phyloP scores from a whole-genome alignment of 306 rosid genomes.

The Ochetophila trinervis region DNA sequence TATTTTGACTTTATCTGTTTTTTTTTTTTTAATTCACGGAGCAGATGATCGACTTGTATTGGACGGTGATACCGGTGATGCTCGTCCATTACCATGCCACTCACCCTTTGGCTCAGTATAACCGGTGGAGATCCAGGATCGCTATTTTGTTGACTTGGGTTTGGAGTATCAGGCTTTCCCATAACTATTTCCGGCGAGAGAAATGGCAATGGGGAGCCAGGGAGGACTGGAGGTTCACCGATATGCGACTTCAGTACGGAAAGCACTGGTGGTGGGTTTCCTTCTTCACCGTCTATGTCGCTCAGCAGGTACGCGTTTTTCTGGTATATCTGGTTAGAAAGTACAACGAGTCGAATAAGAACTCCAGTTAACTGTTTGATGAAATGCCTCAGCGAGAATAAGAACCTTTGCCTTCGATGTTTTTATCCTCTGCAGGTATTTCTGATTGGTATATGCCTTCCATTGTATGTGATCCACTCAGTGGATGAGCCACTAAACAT shows the following conservation, averaged over 20 bases:
- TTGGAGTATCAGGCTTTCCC: conserved; percentile 76
- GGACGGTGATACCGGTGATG: conserved; percentile 91
- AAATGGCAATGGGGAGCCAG: conserved; percentile 89
- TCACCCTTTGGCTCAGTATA: conserved; percentile 65
- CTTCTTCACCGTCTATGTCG: conserved; percentile 69
- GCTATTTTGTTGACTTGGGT: conserved; percentile 63
- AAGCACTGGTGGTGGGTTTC: conserved; percentile 91
- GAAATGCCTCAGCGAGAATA: conserved; percentile 23
- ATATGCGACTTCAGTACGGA: conserved; percentile 68
- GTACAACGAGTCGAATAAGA: background rate
- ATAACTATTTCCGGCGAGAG: conserved; percentile 86
- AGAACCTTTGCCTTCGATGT: background rate
- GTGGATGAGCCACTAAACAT: conserved; percentile 54
- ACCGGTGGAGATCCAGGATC: conserved; percentile 65
- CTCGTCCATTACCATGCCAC: conserved; percentile 64
- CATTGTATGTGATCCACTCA: conserved; percentile 65
- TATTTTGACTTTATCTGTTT: background rate
- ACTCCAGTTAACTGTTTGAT: conserved; percentile 24
- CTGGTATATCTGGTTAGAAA: background rate
- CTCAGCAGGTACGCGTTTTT: conserved; percentile 63
- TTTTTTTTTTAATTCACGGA: conserved; percentile 12
- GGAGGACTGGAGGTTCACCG: conserved; percentile 93
- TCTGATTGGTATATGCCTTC: conserved; percentile 65
- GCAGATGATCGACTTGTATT: conserved; percentile 90
- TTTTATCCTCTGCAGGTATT: conserved; percentile 50